Conservation (phyloP, 2,329 filamentous ascomycete species). For the Claviceps capensis region DNA sequence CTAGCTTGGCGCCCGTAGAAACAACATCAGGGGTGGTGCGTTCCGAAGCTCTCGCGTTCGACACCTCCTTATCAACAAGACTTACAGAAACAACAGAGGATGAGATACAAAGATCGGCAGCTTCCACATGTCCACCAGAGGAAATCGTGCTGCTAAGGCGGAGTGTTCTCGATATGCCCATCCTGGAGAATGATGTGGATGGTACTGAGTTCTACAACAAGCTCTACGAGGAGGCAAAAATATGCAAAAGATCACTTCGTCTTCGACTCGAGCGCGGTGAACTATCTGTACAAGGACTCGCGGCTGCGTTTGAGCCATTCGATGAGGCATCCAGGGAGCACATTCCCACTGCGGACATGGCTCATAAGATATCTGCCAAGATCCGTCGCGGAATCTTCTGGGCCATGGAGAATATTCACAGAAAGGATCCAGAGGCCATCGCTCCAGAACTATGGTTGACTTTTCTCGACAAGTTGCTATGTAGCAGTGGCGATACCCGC, state of each 20-base stretch:
- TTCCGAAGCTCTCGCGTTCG: constrained; percentile 4
- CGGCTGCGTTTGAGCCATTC: constrained; percentile 9
- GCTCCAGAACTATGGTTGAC: constrained; percentile 10
- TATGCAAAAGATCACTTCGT: constrained; percentile 7
- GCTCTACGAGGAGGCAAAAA: background rate
- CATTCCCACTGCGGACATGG: constrained; percentile 6
- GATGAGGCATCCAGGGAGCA: constrained; percentile 7
- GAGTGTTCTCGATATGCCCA: constrained; percentile 4
- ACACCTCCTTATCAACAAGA: background rate
- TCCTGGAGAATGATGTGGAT: constrained; percentile 3
- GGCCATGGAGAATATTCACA: constrained; percentile 7
- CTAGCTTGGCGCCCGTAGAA: background rate
- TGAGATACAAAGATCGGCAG: background rate
- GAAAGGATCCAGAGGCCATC: background rate
- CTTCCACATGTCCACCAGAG: constrained; percentile 2
- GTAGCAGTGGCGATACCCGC: constrained; percentile 4
- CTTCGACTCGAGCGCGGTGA: constrained; percentile 7
- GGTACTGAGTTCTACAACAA: constrained; percentile 6
- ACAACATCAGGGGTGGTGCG: background rate
- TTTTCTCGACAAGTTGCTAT: constrained; percentile 6
- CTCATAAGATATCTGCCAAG: constrained; percentile 8
- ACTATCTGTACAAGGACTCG: constrained; percentile 7
- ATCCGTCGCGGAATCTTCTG: constrained; percentile 10
- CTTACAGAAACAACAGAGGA: background rate
- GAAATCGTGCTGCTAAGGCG: constrained; percentile 8